A percentile compares a stretch with the other conserved stretches of the same genome.
phyloP scores from a whole-genome alignment of 495 filamentous ascomycete genomes.

The Podospora anserina region DNA sequence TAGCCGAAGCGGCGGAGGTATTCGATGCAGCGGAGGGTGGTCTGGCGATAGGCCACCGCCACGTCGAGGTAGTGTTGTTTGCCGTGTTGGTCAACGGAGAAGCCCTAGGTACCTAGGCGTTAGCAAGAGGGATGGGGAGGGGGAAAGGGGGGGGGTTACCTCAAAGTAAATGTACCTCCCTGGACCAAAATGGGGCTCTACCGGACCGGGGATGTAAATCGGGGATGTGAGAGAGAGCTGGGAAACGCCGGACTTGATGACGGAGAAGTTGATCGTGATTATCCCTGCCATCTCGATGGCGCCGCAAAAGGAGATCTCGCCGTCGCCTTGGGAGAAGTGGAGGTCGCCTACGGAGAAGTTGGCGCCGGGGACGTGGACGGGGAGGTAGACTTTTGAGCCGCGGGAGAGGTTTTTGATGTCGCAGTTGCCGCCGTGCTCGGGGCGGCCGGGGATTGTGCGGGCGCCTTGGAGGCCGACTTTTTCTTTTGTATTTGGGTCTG shows the following conservation, averaged over 20 bases:
- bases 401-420: slow-evolving; percentile 81
- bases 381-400: slow-evolving; percentile 85
- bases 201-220: slow-evolving; percentile 85
- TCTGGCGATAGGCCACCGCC: slow-evolving; percentile 88
- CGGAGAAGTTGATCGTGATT: slow-evolving; percentile 86
- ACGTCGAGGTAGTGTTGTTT: slow-evolving; percentile 94
- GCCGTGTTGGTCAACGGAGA: slow-evolving; percentile 85
- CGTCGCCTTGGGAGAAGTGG: slow-evolving; percentile 88
- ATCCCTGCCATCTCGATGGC: slow-evolving; percentile 96
- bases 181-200: slow-evolving; percentile 87
- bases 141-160: not conserved
- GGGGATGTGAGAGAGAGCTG: slow-evolving; percentile 79
- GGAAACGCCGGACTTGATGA: slow-evolving; percentile 79
- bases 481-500: slow-evolving; percentile 56
- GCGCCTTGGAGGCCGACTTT: slow-evolving; percentile 87
- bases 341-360: slow-evolving; percentile 93
- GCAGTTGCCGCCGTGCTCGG: slow-evolving; percentile 67
- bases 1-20: slow-evolving; percentile 81
- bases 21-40: slow-evolving; percentile 74
- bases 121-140: too few relatives aligned
- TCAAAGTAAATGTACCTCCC: slow-evolving; percentile 88
- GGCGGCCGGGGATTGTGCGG: slow-evolving; percentile 76
- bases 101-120: slow-evolving; percentile 47
- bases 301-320: slow-evolving; percentile 93
- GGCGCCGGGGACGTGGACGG: slow-evolving; percentile 76